These are phyloP conservation scores for Erysiphe pulchra DNA, from an alignment of 2,329 filamentous ascomycete species.

Conservation along the genomic window DNA sequence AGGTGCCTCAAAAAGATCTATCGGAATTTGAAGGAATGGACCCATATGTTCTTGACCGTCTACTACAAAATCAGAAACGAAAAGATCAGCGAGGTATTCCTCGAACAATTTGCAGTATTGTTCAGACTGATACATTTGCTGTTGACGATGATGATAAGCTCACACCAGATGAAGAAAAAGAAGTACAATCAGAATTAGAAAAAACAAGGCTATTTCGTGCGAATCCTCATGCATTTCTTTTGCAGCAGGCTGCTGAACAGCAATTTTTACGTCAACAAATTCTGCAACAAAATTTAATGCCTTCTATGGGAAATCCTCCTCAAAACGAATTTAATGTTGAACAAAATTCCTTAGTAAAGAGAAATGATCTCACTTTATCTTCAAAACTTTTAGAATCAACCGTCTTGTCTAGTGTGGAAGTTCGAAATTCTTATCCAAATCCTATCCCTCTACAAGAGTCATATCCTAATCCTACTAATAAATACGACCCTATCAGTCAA, in stretches of 20 bases:
- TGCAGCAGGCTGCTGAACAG: neutral
- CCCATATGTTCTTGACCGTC: constrained; percentile 28
- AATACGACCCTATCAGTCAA: neutral
- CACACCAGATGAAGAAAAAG: constrained; percentile 31
- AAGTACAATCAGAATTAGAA: constrained; percentile 16
- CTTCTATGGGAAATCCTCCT: neutral
- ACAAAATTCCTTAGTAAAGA: neutral
- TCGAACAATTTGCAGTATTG: constrained; percentile 26
- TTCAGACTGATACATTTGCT: constrained; percentile 47
- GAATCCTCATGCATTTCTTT: neutral
- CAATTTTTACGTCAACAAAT: neutral
- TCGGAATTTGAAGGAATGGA: constrained; percentile 30
- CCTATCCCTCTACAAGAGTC: neutral
- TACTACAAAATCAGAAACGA: constrained; percentile 17
- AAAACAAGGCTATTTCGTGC: constrained; percentile 1
- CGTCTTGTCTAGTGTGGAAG: neutral
- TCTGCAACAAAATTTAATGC: neutral
- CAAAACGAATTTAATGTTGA: neutral
- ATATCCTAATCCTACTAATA: neutral
- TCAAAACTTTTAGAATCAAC: neutral
- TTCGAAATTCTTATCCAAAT: neutral
- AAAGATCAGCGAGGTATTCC: constrained; percentile 16
- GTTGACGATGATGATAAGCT: constrained; percentile 38
- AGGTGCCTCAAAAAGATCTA: constrained; percentile 25
- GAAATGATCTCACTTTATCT: neutral